phyloP scores from a whole-genome alignment of 768 basidiomycete species.

The Lepiota brunneoincarnata region DNA sequence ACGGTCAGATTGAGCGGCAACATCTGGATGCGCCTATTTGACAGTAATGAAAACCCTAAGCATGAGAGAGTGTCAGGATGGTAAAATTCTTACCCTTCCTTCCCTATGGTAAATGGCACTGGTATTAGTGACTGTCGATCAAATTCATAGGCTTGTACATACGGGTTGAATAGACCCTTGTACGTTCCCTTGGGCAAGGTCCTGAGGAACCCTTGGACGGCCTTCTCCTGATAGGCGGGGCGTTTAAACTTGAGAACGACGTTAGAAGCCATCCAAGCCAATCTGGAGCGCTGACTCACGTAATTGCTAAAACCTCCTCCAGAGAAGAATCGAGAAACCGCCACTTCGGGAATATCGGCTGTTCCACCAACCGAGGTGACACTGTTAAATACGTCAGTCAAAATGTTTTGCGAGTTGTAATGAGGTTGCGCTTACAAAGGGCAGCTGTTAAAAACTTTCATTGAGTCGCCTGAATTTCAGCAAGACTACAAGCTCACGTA shows the following conservation, averaged over 20 bases:
- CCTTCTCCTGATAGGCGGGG: conserved; percentile 16
- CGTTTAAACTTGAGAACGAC: conserved; percentile 11
- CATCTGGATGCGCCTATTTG: conserved; percentile 57
- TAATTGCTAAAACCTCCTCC: conserved; percentile 75
- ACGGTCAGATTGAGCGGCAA: conserved; percentile 50
- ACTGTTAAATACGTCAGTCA: conserved; percentile 27
- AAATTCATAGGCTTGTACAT: conserved; percentile 17
- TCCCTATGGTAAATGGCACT: conserved; percentile 23
- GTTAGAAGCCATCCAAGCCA: not conserved
- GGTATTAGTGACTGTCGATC: not conserved
- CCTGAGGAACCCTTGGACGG: conserved; percentile 13
- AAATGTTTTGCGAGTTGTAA: not conserved
- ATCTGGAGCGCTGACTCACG: conserved; percentile 29
- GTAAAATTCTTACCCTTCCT: conserved; percentile 44
- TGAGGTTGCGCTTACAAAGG: conserved; percentile 39
- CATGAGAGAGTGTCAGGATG: not conserved
- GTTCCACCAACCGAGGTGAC: conserved; percentile 74
- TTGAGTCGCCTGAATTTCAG: conserved; percentile 21
- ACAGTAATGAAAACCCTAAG: not conserved
- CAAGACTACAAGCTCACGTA: conserved; percentile 28
- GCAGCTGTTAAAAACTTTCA: conserved; percentile 25
- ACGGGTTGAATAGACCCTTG: conserved; percentile 40
- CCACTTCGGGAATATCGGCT: conserved; percentile 46
- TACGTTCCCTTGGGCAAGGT: conserved; percentile 17
- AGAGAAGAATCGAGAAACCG: conserved; percentile 50